Conservation (phyloP, 305 asterid genomes). For the Fraxinus velutina region DNA sequence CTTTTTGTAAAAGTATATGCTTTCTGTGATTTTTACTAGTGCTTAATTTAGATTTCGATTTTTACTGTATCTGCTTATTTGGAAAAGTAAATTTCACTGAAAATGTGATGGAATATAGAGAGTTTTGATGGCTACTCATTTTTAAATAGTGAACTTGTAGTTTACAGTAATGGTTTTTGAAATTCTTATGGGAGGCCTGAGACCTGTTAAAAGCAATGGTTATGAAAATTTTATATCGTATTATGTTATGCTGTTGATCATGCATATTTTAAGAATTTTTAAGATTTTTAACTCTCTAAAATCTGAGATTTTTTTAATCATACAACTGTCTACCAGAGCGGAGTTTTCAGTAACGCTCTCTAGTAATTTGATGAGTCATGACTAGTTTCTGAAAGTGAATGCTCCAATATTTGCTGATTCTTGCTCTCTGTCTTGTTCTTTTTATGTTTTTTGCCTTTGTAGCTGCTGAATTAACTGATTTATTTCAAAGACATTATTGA, state of each 20-base stretch:
- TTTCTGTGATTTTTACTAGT: background rate
- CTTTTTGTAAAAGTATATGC: background rate
- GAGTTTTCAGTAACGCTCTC: background rate
- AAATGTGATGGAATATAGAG: background rate
- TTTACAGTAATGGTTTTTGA: background rate
- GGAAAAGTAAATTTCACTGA: background rate
- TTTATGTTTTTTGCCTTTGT: slow-evolving; percentile 31
- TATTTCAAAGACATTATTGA: background rate
- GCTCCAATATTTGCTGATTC: slow-evolving; percentile 13
- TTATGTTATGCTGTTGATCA: background rate
- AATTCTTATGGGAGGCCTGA: background rate
- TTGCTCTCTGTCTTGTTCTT: slow-evolving; percentile 20
- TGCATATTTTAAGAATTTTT: background rate
- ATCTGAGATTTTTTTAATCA: background rate
- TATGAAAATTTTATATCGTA: background rate
- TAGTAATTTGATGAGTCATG: background rate
- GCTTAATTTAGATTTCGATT: background rate
- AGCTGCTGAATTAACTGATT: slow-evolving; percentile 25
- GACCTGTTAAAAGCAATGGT: background rate
- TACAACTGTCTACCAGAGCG: background rate
- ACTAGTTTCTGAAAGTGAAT: background rate
- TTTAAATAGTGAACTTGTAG: background rate
- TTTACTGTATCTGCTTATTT: background rate
- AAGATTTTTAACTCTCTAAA: background rate
- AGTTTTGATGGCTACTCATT: background rate